Conservation (phyloP, 441 rosid genomes). For the Francoa sonchifolia region DNA sequence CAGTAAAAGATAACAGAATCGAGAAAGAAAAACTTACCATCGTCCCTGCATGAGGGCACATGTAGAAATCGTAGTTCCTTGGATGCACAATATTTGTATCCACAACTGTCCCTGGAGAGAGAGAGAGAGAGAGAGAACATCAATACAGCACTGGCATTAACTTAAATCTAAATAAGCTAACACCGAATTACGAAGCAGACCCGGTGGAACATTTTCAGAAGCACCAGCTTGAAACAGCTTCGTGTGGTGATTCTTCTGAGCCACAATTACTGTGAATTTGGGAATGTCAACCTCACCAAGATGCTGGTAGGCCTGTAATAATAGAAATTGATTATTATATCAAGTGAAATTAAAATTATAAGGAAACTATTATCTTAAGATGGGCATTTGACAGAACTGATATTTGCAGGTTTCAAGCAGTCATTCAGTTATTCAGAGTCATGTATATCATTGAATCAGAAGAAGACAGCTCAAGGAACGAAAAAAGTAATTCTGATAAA, state of each 20-base stretch:
- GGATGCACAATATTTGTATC: slow-evolving; percentile 81
- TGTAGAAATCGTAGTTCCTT: slow-evolving; percentile 75
- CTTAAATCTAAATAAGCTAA: neutral
- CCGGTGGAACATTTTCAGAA: slow-evolving; percentile 74
- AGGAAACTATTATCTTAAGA: too few relatives aligned
- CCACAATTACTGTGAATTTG: slow-evolving; percentile 78
- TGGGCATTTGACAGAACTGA: too few relatives aligned
- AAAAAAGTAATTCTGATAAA: neutral
- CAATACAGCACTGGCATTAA: slow-evolving; percentile 3
- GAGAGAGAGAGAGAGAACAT: slow-evolving; percentile 1
- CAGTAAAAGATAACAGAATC: neutral
- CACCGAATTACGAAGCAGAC: slow-evolving; percentile 13
- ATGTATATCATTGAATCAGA: too few relatives aligned
- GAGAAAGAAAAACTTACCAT: slow-evolving; percentile 33
- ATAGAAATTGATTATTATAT: neutral
- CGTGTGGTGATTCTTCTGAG: slow-evolving; percentile 84
- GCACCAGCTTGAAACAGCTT: slow-evolving; percentile 56
- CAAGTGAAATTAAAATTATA: too few relatives aligned
- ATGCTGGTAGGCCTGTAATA: slow-evolving; percentile 58
- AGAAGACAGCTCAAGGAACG: too few relatives aligned
- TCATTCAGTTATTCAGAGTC: too few relatives aligned
- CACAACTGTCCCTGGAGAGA: slow-evolving; percentile 65
- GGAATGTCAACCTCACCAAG: slow-evolving; percentile 64
- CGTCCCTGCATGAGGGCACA: slow-evolving; percentile 83
- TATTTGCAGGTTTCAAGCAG: too few relatives aligned